Evolutionary conservation across 2,329 filamentous ascomycete genomes (phyloP), one percentile per base, ranked within the genome.

Genomic region (Elsinoe fawcettii): DNA sequence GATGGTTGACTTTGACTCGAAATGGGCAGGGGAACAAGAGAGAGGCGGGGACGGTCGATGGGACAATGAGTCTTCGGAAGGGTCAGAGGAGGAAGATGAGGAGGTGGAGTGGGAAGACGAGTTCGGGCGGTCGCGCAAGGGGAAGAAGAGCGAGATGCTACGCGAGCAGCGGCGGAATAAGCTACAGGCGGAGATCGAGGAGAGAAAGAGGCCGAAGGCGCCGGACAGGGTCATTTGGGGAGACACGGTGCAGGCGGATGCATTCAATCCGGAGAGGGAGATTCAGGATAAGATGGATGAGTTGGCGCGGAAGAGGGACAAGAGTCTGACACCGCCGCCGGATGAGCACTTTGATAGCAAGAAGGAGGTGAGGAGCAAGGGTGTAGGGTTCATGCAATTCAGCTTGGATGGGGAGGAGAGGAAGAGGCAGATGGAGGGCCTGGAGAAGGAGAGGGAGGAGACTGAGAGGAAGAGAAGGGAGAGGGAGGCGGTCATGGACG

Each of bases 1-100:
- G 61, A 72, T 95, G 23, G 86, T 99, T 2, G 92, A 99, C 73
- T 99, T 99, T 71, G 93, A 97, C 72, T 80, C 86, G 60, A 99
- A 97, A 74, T 97, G 93, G 91, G 90, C 87, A 0, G 66, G 61
- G 12, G 61, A 63, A 23, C 74, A 76, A 56, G 71, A 70, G 2
- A 66, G 67, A 1, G 72, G 67, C 55, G 71, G 70, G 2, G 71
- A 71, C n/a, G 69, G 69, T 2, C 74, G 75, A 12, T 71, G 62
- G 44, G 68, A 71, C 20, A 71, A 72, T 4, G 65, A 64, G 12
- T 69, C 67, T 1, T 67, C 67, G 25, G 71, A 72, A 1, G 73
- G 73, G 2, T 70, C 63, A 18, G 74, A 64, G 63, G 74, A 75
- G 43, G 72, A 76, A 44, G 75, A 78, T 23, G 86, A 90, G 56